A percentile compares a stretch with the other conserved stretches of the same genome.
phyloP scores from a whole-genome alignment of 2,329 filamentous ascomycete genomes.

The Parastagonospora avenae region DNA sequence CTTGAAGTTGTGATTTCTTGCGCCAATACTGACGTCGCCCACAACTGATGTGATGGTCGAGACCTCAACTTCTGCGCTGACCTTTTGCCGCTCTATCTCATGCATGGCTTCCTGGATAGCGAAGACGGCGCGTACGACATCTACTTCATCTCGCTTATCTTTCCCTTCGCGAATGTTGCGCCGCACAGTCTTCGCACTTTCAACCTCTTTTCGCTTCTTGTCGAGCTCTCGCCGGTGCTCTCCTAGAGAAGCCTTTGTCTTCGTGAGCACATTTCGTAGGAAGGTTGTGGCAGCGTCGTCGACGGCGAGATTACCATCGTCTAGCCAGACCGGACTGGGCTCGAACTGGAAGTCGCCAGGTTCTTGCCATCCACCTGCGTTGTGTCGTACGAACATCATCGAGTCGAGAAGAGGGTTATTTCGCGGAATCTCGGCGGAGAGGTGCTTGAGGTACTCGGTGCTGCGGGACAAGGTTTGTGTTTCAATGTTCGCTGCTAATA shows the following conservation, averaged over 20 bases:
- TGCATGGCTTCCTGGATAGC: conserved; percentile 83
- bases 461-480: conserved; percentile 77
- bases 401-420: conserved; percentile 91
- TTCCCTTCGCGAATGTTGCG: conserved; percentile 79
- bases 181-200: conserved; percentile 73
- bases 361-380: conserved; percentile 80
- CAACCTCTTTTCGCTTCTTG: conserved; percentile 83
- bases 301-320: conserved; percentile 83
- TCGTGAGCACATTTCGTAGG: conserved; percentile 86
- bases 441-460: conserved; percentile 71
- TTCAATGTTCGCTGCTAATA: conserved; percentile 78
- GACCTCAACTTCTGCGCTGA: conserved; percentile 91
- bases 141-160: conserved; percentile 87
- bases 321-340: conserved; percentile 95
- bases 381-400: conserved; percentile 97
- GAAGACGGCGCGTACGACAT: conserved; percentile 83
- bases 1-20: conserved; percentile 96
- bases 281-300: conserved; percentile 90
- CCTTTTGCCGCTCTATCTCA: conserved; percentile 77
- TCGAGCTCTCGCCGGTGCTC: conserved; percentile 84
- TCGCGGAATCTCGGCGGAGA: conserved; percentile 80
- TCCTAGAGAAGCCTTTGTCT: conserved; percentile 82
- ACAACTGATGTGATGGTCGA: conserved; percentile 89
- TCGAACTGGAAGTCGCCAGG: conserved; percentile 86
- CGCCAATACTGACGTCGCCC: conserved; percentile 89